Base-by-base conservation (phyloP, 371 early-diverging fungal species). In the Caulochytrium protostelioides region DNA sequence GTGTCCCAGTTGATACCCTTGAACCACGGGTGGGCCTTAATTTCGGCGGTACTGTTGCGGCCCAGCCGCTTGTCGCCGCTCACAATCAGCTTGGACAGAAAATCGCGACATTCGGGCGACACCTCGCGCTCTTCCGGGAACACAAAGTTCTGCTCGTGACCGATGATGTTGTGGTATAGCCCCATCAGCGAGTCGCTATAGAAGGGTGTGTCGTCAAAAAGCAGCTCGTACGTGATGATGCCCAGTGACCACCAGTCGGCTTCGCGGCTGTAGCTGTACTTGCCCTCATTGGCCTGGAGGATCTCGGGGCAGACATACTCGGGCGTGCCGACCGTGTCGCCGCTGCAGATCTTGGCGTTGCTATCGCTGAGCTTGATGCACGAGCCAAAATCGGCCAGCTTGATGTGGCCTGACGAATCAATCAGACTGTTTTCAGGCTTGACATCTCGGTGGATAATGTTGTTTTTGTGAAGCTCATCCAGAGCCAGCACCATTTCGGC, bases 21-120 rank as follows among this genome's bases (percentile, higher is more conserved):
- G 42, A 92, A 92, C 61, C 83, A 92, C 3, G 73, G 55, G 52
- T 94, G 89, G 0, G 50, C 43, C 48, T 76, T 72, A 27, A 89
- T 77, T 28, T 84, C 81, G 0, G 70, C 54, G 1, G 67, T 52
- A 0, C 72, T 74, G 36, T 65, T 63, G 27, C 48, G 50, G 6
- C 81, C 87, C n/a, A 87, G 49, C 16, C 92, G 67, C 12, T 50
- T 44, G 15, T 76, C 79, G 30, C 67, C 59, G 32, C 70, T 72
- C 28, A 74, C 73, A 12, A 87, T 52, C 18, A 94, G 54, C 59
- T 33, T 46, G 30, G 39, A 42, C 22, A 65, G 62, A 22, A 65
- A 40, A 30, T 60, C 55, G 16, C 29, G 14, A 5, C 44, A 54
- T 3, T 47, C 49, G 3, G 33, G 40, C 5, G 62, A 55, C 1